Evolutionary conservation across 1,284 basidiomycete genomes (phyloP), one percentile per base, ranked within the genome.

Genomic region (Ceratobasidium sp.): DNA sequence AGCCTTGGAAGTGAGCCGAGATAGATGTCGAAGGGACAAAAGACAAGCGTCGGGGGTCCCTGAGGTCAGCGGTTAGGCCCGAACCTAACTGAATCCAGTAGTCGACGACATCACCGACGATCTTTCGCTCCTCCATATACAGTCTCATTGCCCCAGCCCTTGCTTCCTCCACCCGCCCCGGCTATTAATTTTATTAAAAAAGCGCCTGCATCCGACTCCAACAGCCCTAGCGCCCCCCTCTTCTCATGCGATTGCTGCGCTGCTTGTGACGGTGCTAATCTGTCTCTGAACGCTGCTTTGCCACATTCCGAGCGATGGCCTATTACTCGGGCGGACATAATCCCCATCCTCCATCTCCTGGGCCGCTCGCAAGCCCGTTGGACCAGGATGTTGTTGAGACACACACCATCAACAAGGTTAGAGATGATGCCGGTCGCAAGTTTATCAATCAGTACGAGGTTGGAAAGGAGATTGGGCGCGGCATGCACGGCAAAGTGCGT

Each of bases 391-490:
- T 91, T 79, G 86, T 90, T 80, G 92, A 93, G 82, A 94, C 93
- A 4, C 86, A 87, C 78, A 86, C 87, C 69, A 81, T 85, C 20
- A 79, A 81, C 50, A 80, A 84, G 46, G 82, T 83, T 59, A 79
- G 83, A 14, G 85, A 86, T 80, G 83, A 83, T 20, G 83, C 84
- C 1, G 86, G 86, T 10, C 81, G 84, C 20, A 86, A 85, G 70
- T 91, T 92, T 87, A 88, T 96, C 82, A 96, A 96, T 85, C 92
- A 95, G 83, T 96, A 96, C 83, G 85, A 90, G 80, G 90, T 94
- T 78, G 87, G 85, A 10, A 86, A 88, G 73, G 89, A 88, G 82
- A 90, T 96, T 30, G 94, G 94, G 14, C 89, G 88, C 77, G 94
- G 94, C 4, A 93, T 94, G 82, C 94, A 96, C 83, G 94, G 94